Evolutionary conservation across 2,329 filamentous ascomycete species (phyloP), one percentile per base, ranked within the genome.

Genomic region (Biscogniauxia marginata): DNA sequence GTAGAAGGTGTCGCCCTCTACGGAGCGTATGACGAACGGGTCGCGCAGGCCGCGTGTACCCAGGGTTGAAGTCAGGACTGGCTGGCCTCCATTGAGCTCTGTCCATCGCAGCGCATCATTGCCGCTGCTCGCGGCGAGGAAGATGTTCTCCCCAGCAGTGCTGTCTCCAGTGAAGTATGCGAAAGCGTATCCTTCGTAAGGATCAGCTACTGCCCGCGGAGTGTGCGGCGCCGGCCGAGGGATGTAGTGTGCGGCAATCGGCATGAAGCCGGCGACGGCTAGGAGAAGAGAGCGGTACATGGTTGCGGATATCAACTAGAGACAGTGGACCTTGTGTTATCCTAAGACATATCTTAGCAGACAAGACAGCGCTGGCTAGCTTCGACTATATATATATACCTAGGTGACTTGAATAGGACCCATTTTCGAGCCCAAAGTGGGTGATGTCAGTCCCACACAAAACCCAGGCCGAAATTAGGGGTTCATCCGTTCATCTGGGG

Each of bases 101-200:
- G 67, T 70, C 80, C 80, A 83, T 49, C 74, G 68, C 0, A 82
- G 66, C 0, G 80, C 80, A 61, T 83, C 71, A 65, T 83, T 83
- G 22, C 80, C 79, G 13, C 79, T 73, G 59, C 77, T 81, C 6
- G 78, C 75, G 1, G 80, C 79, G 11, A 83, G 73, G 61, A 74
- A 81, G 49, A 83, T 81, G 53, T 82, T 80, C 56, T 83, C 80
- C 20, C 80, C 80, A 0, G 70, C 68, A 13, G 64, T 56, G 1
- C 71, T 69, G 63, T 74, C 75, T 7, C 74, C 75, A 0, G 77
- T 81, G 61, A 83, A 83, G 62, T 82, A 83, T 0, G 76, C 73
- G 56, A 83, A 82, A 0, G 76, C 76, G 57, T 83, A 83, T 4
- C 76, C 79, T 46, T 77, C 73, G 24, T 61, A 58, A 9, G 52